A percentile compares a stretch with the other conserved stretches of the same genome.
These are phyloP conservation scores for Halocafeteria seosinensis DNA, from an alignment of 108 stramenopile genomes.

Conservation along the genomic window DNA sequence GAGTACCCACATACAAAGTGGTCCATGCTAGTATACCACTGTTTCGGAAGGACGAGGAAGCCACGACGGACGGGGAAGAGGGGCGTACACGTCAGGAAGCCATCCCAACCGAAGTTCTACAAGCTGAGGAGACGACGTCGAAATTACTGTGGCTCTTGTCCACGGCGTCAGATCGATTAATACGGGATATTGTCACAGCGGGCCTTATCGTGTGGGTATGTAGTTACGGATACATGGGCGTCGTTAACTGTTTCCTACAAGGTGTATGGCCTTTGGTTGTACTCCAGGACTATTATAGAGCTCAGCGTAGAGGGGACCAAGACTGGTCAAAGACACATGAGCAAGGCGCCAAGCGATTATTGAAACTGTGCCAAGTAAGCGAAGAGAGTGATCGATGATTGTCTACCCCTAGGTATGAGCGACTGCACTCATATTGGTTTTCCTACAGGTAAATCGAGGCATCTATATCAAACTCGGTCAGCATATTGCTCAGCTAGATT, in stretches of 20 bases:
- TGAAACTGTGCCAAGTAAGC: constrained; percentile 10
- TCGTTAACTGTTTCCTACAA: too few relatives aligned
- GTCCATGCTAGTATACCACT: too few relatives aligned
- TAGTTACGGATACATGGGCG: too few relatives aligned
- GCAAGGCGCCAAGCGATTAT: constrained; percentile 6
- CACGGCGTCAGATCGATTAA: neutral
- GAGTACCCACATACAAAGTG: too few relatives aligned
- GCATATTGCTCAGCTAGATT: constrained; percentile 9
- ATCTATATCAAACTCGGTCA: constrained; percentile 16
- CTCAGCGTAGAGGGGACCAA: neutral
- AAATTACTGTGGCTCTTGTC: too few relatives aligned
- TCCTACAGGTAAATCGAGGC: constrained; percentile 6
- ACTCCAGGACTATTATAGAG: neutral
- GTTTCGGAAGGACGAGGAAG: too few relatives aligned
- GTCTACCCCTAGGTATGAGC: neutral
- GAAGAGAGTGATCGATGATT: constrained; percentile 1
- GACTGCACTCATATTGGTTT: neutral
- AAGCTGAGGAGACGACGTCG: too few relatives aligned
- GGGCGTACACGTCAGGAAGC: too few relatives aligned
- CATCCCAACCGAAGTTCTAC: too few relatives aligned
- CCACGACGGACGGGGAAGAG: too few relatives aligned
- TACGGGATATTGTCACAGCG: neutral
- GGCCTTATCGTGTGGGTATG: neutral
- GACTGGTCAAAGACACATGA: neutral
- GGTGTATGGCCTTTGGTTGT: too few relatives aligned